Evolutionary conservation across 2,329 filamentous ascomycete species (phyloP).

Genomic region (Pestalotiopsis sp.): DNA sequence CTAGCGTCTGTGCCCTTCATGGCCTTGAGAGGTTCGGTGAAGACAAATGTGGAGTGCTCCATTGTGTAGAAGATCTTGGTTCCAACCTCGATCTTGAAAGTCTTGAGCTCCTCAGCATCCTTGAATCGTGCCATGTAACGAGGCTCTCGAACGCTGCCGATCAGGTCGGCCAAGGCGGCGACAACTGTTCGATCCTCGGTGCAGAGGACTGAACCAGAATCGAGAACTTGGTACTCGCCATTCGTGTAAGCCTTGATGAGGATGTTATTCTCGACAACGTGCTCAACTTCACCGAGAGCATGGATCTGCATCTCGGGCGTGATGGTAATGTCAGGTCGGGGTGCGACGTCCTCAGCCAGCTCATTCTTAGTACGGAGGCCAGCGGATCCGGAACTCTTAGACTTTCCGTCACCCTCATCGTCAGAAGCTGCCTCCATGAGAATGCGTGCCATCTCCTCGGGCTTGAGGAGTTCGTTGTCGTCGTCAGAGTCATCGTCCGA

Average conservation of each 20-base stretch:
- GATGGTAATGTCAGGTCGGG: conserved; percentile 78
- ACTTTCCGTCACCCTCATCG: conserved; percentile 66
- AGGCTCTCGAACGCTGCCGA: conserved; percentile 84
- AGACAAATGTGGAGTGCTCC: conserved; percentile 78
- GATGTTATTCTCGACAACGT: conserved; percentile 75
- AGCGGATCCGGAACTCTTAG: conserved; percentile 41
- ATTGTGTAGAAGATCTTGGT: conserved; percentile 79
- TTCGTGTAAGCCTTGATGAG: conserved; percentile 78
- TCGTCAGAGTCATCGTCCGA: conserved; percentile 64
- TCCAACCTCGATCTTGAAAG: conserved; percentile 68
- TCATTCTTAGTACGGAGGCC: conserved; percentile 83
- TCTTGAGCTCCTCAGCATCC: conserved; percentile 66
- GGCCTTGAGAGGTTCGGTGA: conserved; percentile 78
- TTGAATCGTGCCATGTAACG: conserved; percentile 82
- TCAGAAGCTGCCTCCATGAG: conserved; percentile 87
- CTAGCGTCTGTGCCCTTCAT: conserved; percentile 91
- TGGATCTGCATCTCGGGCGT: conserved; percentile 76
- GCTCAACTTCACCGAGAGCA: conserved; percentile 73
- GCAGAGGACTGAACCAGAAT: conserved; percentile 82
- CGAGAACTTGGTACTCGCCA: conserved; percentile 83
- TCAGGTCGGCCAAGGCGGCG: conserved; percentile 80
- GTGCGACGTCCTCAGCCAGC: conserved; percentile 60
- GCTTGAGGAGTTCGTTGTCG: conserved; percentile 72
- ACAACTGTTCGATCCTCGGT: conserved; percentile 74
- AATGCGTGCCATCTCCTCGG: conserved; percentile 81